Conservation (phyloP, 2,329 filamentous ascomycete species). For the Blastomyces silverae region DNA sequence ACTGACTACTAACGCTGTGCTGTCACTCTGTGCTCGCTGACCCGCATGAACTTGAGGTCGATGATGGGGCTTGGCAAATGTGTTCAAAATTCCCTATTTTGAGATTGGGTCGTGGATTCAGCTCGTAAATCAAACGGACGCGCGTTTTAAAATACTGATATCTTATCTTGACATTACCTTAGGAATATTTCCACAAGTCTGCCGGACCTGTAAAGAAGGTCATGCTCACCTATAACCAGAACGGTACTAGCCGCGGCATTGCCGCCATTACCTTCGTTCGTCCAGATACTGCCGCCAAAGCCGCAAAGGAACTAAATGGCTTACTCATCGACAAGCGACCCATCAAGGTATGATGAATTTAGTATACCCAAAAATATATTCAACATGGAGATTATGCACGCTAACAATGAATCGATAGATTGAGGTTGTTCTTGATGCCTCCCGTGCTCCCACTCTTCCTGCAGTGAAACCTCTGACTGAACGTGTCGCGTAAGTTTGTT, state of each 20-base stretch:
- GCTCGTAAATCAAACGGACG: constrained; percentile 15
- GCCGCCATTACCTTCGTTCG: constrained; percentile 83
- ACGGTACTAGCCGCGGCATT: constrained; percentile 83
- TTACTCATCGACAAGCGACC: constrained; percentile 82
- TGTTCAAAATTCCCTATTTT: constrained; percentile 21
- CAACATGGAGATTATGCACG: constrained; percentile 20
- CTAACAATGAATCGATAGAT: constrained; percentile 51
- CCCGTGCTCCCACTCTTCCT: constrained; percentile 59
- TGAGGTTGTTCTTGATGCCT: constrained; percentile 79
- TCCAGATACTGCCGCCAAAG: constrained; percentile 73
- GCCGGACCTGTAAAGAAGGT: constrained; percentile 88
- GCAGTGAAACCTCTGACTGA: constrained; percentile 72
- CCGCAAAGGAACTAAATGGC: constrained; percentile 76
- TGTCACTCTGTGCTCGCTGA: constrained; percentile 56
- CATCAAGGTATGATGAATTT: constrained; percentile 64
- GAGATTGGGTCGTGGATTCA: constrained; percentile 20
- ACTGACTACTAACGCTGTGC: constrained; percentile 39
- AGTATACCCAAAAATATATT: constrained; percentile 7
- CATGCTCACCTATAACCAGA: constrained; percentile 85
- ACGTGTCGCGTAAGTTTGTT: constrained; percentile 61
- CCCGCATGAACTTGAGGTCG: constrained; percentile 33
- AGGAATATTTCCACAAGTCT: constrained; percentile 93
- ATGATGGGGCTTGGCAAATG: constrained; percentile 20
- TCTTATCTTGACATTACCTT: constrained; percentile 46
- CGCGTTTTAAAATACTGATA: constrained; percentile 40